Evolutionary conservation across 129 eudicot species (phyloP), one percentile per base, ranked within the genome.

Genomic region (Flaveria trinervia): DNA sequence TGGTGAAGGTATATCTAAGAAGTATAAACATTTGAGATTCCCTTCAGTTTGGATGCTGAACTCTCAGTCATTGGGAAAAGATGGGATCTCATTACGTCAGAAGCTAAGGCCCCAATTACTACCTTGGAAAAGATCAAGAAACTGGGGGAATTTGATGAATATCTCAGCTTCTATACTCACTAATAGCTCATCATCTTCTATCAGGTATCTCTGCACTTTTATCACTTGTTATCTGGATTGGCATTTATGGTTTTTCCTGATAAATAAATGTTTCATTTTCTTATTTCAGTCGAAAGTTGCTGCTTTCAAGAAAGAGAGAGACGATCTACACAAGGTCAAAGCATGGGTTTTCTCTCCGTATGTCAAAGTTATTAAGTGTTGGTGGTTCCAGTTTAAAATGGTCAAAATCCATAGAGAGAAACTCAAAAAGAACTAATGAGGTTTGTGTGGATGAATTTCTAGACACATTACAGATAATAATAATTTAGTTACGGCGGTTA

Each of bases 311-410:
- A 81, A 94, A 89, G 84, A 80, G 91, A 80, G 96, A 85, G 59
- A 86, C 83, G 41, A 51, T 94, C 54, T 94, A 94, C 81, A 91
- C 91, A 68, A 89, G 93, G 82, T 94, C 98, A 57, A 73, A 74
- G 33, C 93, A 83, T 86, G 98, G 98, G 44, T 89, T 89, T 73
- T 91, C 98, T 54, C 92, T 94, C 5, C 86, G 88, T 65, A 91
- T 87, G 81, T 94, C 98, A 22, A 94, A 94, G 86, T 83, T 94
- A 50, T 41, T 89, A 64, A 85, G 98, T 83, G 88, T 94, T 73
- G 88, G 89, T 67, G 97, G 98, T 26, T 79, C 93, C 52, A 84
- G 95, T 88, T 84, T 94, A 71, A 94, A 94, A 81, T 94, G 98
- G 98, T 91, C 98, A 75, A 94, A 89, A 72, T 91, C 98, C 64